Evolutionary conservation across 768 basidiomycete species (phyloP), one percentile per base, ranked within the genome.

Genomic region (Mycena polygramma): DNA sequence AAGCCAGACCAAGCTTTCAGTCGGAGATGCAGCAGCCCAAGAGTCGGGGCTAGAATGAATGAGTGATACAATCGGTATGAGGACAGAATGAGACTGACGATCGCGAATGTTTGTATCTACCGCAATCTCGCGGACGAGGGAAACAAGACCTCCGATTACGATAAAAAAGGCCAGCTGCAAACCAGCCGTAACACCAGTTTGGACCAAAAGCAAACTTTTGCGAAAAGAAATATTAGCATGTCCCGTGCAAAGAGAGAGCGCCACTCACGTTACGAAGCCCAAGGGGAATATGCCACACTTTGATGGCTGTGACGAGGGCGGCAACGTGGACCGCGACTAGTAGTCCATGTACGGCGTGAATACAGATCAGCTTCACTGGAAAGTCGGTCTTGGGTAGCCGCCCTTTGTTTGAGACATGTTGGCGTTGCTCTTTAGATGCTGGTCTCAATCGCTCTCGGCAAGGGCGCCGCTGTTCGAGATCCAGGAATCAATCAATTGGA

Each of bases 11-110:
- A 70, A 19, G 69, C 49, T 55, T 65, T 39, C 11, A 70, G 51
- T 35, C 69, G 69, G 35, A 70, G 63, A 43, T 70, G 63, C n/a
- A 66, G 19, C 52, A 70, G 30, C 11, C 69, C 69, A 14, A 70
- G 63, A 11, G 63, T 66, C 35, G 63, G 58, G 11, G 69, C 69
- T 70, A 10, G 11, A 14, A 19, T 48, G 26, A 35, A 3, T 41
- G 39, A n/a, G 20, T 45, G n/a, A 36, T 17, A 24, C 22, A 45
- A 10, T 11, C 5, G 8, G 19, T 19, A 7, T 2, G 4, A n/a
- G 22, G 52, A 14, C 0, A 36, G 24, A 8, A 14, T 24, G 4
- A 22, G 24, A 11, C 19, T 6, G 20, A 67, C 66, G 57, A 43
- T 41, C 15, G 11, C 66, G 22, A 45, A 67, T 67, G 24, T 43